Evolutionary conservation across 2,329 filamentous ascomycete genomes (phyloP).

Genomic region (Alternaria tenuissima): DNA sequence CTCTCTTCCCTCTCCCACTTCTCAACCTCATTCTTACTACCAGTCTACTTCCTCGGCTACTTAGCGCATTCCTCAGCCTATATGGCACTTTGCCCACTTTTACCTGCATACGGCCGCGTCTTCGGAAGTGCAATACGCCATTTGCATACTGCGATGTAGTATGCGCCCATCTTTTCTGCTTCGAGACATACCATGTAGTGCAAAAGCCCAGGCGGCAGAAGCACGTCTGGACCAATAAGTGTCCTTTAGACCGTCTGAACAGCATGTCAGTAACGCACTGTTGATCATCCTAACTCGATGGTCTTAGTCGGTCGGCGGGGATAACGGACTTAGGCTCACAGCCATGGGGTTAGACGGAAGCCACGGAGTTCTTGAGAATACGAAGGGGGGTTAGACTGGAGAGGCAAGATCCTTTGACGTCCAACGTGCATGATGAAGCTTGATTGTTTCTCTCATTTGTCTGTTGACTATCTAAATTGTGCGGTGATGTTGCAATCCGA

Average conservation of each 20-base stretch:
- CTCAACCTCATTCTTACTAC: too few species aligned
- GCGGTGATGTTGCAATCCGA: constrained; percentile 4
- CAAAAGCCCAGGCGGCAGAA: background rate
- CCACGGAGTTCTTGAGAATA: background rate
- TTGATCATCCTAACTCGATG: background rate
- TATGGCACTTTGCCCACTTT: too few species aligned
- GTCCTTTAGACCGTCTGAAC: background rate
- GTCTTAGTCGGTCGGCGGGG: background rate
- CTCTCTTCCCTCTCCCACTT: too few species aligned
- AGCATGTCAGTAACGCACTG: background rate
- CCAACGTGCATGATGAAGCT: background rate
- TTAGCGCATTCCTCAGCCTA: too few species aligned
- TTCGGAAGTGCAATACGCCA: background rate
- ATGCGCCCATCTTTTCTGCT: background rate
- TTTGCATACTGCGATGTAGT: background rate
- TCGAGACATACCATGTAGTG: background rate
- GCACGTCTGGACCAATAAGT: background rate
- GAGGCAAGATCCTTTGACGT: too few species aligned
- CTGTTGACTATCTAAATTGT: constrained; percentile 1
- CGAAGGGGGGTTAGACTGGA: background rate
- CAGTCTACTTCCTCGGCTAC: too few species aligned
- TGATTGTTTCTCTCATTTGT: background rate
- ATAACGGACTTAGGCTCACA: background rate
- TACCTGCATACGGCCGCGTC: too few species aligned
- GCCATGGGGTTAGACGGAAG: background rate